Evolutionary conservation across 116 monocot genomes (phyloP).

Genomic region (Papilionanthe hybrid): DNA sequence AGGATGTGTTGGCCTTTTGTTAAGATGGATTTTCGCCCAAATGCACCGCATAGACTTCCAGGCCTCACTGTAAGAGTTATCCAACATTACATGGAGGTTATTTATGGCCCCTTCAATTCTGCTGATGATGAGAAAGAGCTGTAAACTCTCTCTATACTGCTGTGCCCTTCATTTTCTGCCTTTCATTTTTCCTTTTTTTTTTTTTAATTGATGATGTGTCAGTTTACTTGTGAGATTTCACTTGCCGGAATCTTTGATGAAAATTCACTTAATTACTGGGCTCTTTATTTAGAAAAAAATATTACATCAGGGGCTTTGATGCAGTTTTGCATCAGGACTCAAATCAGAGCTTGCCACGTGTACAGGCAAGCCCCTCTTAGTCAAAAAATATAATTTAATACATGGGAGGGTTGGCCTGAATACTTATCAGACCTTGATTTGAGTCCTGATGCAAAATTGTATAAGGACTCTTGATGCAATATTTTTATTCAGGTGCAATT

Average conservation of each 20-base stretch:
- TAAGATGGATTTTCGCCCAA: slow-evolving; percentile 57
- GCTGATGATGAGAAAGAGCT: slow-evolving; percentile 6
- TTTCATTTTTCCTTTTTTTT: background rate
- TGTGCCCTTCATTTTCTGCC: background rate
- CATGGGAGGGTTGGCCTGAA: too few species aligned
- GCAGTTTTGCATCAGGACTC: too few species aligned
- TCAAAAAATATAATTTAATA: too few species aligned
- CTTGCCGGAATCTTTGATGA: background rate
- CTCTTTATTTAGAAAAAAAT: too few species aligned
- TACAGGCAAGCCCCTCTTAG: too few species aligned
- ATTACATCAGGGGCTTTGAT: too few species aligned
- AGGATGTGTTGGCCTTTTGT: slow-evolving; percentile 83
- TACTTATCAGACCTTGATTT: too few species aligned
- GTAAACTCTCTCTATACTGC: background rate
- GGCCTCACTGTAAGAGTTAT: slow-evolving; percentile 51
- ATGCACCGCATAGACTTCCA: slow-evolving; percentile 63
- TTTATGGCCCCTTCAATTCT: slow-evolving; percentile 34
- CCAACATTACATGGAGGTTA: slow-evolving; percentile 52
- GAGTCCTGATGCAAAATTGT: too few species aligned
- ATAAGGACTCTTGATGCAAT: too few species aligned
- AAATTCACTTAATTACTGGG: too few species aligned
- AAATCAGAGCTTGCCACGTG: too few species aligned
- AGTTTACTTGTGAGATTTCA: background rate
- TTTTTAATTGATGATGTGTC: background rate
- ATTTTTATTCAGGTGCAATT: too few species aligned